Conservation (phyloP, 2,329 filamentous ascomycete genomes). For the Stagonosporopsis cucurbitacearum region DNA sequence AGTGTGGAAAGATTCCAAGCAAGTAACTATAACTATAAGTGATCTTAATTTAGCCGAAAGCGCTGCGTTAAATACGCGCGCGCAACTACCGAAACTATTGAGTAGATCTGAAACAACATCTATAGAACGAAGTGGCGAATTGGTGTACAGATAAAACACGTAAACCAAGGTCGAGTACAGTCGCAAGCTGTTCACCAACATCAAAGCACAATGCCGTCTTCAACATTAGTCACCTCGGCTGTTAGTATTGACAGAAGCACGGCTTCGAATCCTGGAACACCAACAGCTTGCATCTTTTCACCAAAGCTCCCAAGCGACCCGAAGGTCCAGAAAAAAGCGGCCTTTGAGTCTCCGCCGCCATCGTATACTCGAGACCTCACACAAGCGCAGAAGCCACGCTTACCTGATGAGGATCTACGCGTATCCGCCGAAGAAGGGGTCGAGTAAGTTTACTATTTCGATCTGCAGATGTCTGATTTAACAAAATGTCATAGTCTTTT, state of each 20-base stretch:
- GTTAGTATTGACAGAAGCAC: not conserved
- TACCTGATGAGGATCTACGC: not conserved
- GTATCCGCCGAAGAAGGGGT: not conserved
- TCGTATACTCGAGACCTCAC: not conserved
- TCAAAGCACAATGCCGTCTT: not conserved
- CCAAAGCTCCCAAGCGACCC: not conserved
- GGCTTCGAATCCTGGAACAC: not conserved
- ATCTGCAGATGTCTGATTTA: not conserved
- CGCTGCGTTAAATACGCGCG: not conserved
- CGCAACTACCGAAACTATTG: not conserved
- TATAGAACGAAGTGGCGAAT: not conserved
- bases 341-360: not conserved
- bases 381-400: not conserved
- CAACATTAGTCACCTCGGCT: not conserved
- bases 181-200: not conserved
- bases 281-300: not conserved
- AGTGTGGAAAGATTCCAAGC: not conserved
- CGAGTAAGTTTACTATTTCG: not conserved
- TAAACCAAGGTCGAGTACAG: not conserved
- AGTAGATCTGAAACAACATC: not conserved
- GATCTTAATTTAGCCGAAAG: not conserved
- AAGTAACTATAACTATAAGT: not conserved
- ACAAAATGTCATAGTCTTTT: not conserved
- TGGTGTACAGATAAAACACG: not conserved
- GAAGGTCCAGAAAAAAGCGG: not conserved